Base-by-base conservation (phyloP, 2,329 filamentous ascomycete genomes). In the Fusarium siculi region DNA sequence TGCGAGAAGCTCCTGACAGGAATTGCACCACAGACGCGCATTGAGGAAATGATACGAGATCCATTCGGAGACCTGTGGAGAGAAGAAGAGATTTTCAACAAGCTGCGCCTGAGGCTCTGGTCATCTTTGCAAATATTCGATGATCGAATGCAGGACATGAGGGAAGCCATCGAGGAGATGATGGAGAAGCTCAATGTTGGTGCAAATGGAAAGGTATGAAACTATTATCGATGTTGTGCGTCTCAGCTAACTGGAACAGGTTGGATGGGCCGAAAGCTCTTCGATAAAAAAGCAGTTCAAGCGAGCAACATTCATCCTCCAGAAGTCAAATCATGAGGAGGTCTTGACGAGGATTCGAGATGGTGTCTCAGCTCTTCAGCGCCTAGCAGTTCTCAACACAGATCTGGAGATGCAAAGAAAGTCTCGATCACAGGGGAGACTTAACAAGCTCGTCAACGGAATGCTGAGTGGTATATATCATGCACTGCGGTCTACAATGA, bases 1-100 rank as follows among this genome's bases (percentile, higher is more conserved):
- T 73, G 59, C 5, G 69, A 73, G 18, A 73, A 50, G 6, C 23
- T 73, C 0, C 40, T 70, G 0, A 34, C 25, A 0, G 56, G 59
- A 1, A 42, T 73, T 3, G 62, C 50, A 0, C 56, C 47, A 1
- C 42, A 42, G 7, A 55, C 47, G 0, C 30, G 28, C 0, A 64
- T 73, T 11, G 59, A 73, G 0, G 43, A 32, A 7, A 42, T 73
- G 56, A 62, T 63, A 0, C 40, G 32, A 2, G 44, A 73, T 3
- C 58, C 66, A 0, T 37, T 52, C 1, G 66, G 69, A 3, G 21
- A 42, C 1, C 52, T 64, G 1, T 73, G 66, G 66, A 58, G 5
- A 2, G 52, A 66, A 30, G 28, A 25, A 7, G 32, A 49, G 1
- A 25, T 49, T 3, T 19, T 59, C 1, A 18, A 59, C 0, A 49